Evolutionary conservation across 1,139 yeast genomes (phyloP).

Genomic region (Yamadazyma mexicana): DNA sequence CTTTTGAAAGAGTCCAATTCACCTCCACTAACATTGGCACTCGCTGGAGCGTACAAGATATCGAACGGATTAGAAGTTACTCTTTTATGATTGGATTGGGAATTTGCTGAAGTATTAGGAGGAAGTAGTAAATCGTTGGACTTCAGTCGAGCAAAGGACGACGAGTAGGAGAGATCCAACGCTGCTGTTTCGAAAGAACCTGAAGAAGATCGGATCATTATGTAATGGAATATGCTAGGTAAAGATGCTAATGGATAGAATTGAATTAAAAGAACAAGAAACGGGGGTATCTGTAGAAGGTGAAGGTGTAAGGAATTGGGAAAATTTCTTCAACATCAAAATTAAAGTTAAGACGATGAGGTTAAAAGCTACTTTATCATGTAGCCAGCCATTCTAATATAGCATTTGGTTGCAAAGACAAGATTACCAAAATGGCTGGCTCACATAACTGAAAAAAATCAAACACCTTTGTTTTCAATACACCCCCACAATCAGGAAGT

Average conservation of each 20-base stretch:
- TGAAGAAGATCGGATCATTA: conserved; percentile 10
- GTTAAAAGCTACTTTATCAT: neutral
- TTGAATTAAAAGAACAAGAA: no score
- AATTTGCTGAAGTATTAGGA: neutral
- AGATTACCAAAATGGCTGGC: neutral
- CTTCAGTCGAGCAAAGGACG: conserved; percentile 15
- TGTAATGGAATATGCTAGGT: neutral
- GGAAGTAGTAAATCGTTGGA: neutral
- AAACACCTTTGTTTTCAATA: neutral
- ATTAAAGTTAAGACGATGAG: no score
- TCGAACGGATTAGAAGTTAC: conserved; percentile 24
- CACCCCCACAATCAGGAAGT: neutral
- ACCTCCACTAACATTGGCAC: no score
- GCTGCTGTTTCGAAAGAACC: conserved; percentile 18
- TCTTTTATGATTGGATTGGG: conserved; percentile 14
- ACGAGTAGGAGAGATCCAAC: conserved; percentile 13
- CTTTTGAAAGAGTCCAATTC: no score
- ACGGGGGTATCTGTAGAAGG: neutral
- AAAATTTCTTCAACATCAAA: neutral
- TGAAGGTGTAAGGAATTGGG: neutral
- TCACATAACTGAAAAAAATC: neutral
- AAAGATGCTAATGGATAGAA: neutral
- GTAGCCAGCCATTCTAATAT: neutral
- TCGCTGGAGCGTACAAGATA: conserved; percentile 15
- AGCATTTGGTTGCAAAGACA: neutral